These are phyloP conservation scores for Sclerotinia nivalis DNA, from an alignment of 2,329 filamentous ascomycete genomes.

Conservation along the genomic window DNA sequence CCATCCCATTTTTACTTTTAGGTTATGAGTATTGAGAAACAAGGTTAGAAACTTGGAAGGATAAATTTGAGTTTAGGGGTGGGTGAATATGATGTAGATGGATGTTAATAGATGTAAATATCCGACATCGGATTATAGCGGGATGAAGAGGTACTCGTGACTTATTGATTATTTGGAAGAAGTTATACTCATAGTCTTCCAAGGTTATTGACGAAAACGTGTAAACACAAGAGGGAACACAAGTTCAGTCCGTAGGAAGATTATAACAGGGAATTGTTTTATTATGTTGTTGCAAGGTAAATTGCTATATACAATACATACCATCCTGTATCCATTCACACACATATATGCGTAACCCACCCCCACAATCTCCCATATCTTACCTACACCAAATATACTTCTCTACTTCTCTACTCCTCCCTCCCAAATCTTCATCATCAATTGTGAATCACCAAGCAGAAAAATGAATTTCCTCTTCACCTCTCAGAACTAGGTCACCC, in stretches of 20 bases:
- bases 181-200: not conserved
- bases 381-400: not conserved
- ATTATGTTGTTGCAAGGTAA: no score
- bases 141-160: not conserved
- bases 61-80: no score
- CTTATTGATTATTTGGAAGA: not conserved
- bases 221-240: no score
- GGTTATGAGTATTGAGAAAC: no score
- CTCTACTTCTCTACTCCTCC: not conserved
- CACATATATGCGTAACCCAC: not conserved
- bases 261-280: no score
- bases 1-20: no score
- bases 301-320: no score
- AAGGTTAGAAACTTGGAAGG: no score
- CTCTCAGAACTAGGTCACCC: not conserved
- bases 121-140: not conserved
- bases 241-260: no score
- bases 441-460: not conserved
- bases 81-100: no score
- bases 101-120: not conserved
- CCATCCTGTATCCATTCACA: no score
- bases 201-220: no score
- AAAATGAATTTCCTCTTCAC: not conserved
- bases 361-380: not conserved
- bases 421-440: not conserved